These are phyloP conservation scores for Pinus tabuliformis DNA, from an alignment of 75 land plant species.

Conservation along the genomic window DNA sequence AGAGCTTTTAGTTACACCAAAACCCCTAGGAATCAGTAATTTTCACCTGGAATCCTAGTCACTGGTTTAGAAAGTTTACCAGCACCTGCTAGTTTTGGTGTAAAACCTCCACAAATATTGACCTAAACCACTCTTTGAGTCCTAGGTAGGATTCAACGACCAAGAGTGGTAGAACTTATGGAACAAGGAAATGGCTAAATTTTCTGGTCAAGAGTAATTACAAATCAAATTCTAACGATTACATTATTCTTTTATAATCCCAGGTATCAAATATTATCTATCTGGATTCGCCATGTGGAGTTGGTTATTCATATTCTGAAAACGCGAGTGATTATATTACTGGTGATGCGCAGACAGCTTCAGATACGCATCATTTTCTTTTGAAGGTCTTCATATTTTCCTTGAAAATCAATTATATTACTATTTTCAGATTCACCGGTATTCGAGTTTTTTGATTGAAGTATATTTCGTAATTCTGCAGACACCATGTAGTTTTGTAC, in stretches of 20 bases:
- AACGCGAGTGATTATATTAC: conserved; percentile 55
- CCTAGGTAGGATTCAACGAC: too few relatives aligned
- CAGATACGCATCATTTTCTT: conserved; percentile 74
- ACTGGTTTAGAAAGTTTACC: too few relatives aligned
- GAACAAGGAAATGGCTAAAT: too few relatives aligned
- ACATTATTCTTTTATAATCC: neutral
- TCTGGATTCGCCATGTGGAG: conserved; percentile 93
- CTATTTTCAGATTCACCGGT: neutral
- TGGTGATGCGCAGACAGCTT: conserved; percentile 79
- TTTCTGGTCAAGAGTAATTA: too few relatives aligned
- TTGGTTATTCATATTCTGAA: conserved; percentile 81
- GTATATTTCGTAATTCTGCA: neutral
- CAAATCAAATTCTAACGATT: too few relatives aligned
- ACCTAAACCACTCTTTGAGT: too few relatives aligned
- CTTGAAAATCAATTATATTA: neutral
- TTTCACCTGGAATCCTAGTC: too few relatives aligned
- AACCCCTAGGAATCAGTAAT: too few relatives aligned
- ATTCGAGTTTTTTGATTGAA: neutral
- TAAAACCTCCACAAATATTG: too few relatives aligned
- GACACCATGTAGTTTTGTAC: neutral
- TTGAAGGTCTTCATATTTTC: conserved; percentile 43
- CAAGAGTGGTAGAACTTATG: too few relatives aligned
- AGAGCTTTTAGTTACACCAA: too few relatives aligned
- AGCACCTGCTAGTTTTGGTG: too few relatives aligned
- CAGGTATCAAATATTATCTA: conserved; percentile 89